Evolutionary conservation across 2,329 filamentous ascomycete genomes (phyloP), one percentile per base, ranked within the genome.

Genomic region (Botrytis sinoallii): DNA sequence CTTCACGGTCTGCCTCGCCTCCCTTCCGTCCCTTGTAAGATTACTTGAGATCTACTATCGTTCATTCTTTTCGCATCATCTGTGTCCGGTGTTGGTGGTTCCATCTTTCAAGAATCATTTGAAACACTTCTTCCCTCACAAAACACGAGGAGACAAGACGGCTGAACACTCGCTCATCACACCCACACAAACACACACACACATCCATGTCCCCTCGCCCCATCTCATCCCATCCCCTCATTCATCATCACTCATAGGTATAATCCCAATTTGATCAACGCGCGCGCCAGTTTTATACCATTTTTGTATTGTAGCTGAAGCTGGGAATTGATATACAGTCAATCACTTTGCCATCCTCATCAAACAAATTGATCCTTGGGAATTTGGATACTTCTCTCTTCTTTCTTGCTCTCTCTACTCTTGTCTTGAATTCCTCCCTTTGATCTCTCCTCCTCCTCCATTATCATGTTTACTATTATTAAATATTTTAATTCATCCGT

Each of bases 391-490:
- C 48, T 69, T 57, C 5, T 40, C 18, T 57, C 12, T 57, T 20
- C 20, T 55, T 44, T 25, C 29, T n/a, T 40, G 12, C 20, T 42
- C 59, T 25, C 42, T 25, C 20, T 12, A 18, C 20, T 69, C 35
- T 40, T 1, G 40, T n/a, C 12, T 42, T 16, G 40, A 25, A 40
- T 20, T n/a, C 38, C 25, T 16, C 29, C 60, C 18, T 9, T 25
- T 12, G 4, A 60, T 22, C 22, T 29, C 22, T 20, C 1, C 7
- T 16, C 32, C 18, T 14, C n/a, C 40, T 46, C 29, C n/a, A 71
- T 16, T 42, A 71, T 32, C 69, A 71, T 71, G 69, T 71, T 64
- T 71, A 29, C 57, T 29, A 25, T 52, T 6, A 71, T 71, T 14
- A 29, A 38, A 25, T 29, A 32, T 71, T 44, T 35, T 22, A 52